Conservation (phyloP, 164 flowering plant species). For the Litsea cubeba region DNA sequence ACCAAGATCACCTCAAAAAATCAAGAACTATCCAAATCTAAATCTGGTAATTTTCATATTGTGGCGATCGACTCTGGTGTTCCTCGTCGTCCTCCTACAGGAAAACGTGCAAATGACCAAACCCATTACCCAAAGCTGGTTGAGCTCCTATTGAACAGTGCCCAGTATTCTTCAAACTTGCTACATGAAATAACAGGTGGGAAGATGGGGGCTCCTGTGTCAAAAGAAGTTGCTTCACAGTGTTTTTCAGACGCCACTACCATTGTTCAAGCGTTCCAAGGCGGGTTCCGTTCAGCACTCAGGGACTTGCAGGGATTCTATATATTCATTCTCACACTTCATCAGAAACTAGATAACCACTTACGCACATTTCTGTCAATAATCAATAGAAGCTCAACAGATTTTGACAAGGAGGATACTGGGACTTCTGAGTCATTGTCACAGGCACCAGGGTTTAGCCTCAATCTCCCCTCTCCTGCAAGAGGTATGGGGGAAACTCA, state of each 20-base stretch:
- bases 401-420: slow-evolving; percentile 70
- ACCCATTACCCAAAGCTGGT: slow-evolving; percentile 78
- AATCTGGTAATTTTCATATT: slow-evolving; percentile 37
- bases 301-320: slow-evolving; percentile 90
- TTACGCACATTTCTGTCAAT: slow-evolving; percentile 57
- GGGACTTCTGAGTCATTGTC: slow-evolving; percentile 51
- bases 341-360: slow-evolving; percentile 75
- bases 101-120: slow-evolving; percentile 95
- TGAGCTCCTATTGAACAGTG: slow-evolving; percentile 83
- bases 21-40: slow-evolving; percentile 26
- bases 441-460: slow-evolving; percentile 24
- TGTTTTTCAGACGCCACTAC: not conserved
- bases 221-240: slow-evolving; percentile 28
- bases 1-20: slow-evolving; percentile 22
- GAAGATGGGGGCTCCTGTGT: slow-evolving; percentile 53
- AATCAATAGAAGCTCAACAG: slow-evolving; percentile 47
- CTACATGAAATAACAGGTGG: slow-evolving; percentile 79
- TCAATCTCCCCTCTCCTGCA: slow-evolving; percentile 32
- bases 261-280: slow-evolving; percentile 56
- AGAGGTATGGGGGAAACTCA: slow-evolving; percentile 29
- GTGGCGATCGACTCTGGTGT: slow-evolving; percentile 91
- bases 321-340: slow-evolving; percentile 84
- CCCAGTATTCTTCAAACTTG: slow-evolving; percentile 57
- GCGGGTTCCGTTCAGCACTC: slow-evolving; percentile 82
- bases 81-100: slow-evolving; percentile 98